Evolutionary conservation across 2,329 filamentous ascomycete species (phyloP), one percentile per base, ranked within the genome.

Genomic region (Trichoderma afroharzianum): DNA sequence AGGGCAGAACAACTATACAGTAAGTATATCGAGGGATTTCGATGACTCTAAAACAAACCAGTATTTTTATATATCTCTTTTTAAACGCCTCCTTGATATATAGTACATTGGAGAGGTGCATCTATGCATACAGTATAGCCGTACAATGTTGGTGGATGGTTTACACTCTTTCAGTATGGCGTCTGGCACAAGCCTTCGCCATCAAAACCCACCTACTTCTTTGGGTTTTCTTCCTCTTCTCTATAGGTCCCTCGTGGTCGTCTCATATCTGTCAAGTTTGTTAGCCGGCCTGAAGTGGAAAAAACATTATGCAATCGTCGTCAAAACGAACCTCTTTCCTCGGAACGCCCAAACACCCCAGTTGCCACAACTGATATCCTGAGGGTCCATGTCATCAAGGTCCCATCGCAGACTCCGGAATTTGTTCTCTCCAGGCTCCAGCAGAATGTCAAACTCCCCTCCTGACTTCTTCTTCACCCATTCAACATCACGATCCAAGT

Each of bases 301-400:
- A 8, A 33, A 43, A 6, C 32, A 59, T 73, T 68, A 72, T 3
- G 12, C 18, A 53, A 53, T 32, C 30, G 11, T 39, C 32, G 50
- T 58, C 15, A 58, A 47, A 30, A 70, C 88, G 76, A 88, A 98
- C 89, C 95, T 92, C 89, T 99, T 99, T 76, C 96, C 96, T 83
- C 96, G 90, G 85, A 99, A 99, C 15, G 92, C 94, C 94, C 97
- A 99, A 2, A 97, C 86, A 12, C 96, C 96, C 94, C 94, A 99
- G 82, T 99, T 99, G 70, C 96, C 95, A 78, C 94, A 97, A 76
- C 92, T 97, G 74, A 98, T 86, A 81, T 98, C 96, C 79, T 97
- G 93, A 7, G 95, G 95, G 80, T 98, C 96, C 74, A 96, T 84
- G 79, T 99, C 97, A 78, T 99, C 98, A 78, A 99, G 82, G 82